Evolutionary conservation across 441 rosid species (phyloP), one percentile per base, ranked within the genome.

Genomic region (Populus hybrid): DNA sequence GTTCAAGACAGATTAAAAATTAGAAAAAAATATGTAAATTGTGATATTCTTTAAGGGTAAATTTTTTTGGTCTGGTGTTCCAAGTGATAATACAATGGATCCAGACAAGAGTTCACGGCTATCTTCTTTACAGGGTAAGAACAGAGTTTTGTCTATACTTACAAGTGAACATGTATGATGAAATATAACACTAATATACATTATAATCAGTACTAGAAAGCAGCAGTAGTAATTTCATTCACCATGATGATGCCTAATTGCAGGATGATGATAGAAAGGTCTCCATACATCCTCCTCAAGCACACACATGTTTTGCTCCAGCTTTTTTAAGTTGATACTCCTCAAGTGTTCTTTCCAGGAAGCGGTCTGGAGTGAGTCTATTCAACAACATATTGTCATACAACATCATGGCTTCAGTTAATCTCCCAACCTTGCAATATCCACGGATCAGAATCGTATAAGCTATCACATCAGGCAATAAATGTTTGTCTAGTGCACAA

Each of bases 391-490:
- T 68, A 68, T 16, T 6, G 36, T 68, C n/a, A 31, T 68, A 68
- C 23, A 68, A 68, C 7, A 68, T 31, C 71, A 72, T 74, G 72
- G 87, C 90, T 79, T 88, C 89, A 14, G 6, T 70, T 8, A 84
- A 73, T 74, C 71, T 88, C 36, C 88, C 86, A 68, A 77, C 83
- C 53, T 87, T 85, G 82, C 91, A 87, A 70, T 40, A 88, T 26
- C 87, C 87, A 78, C 84, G 84, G 50, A 88, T 87, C 59, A 88
- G 72, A 82, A 88, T 85, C 0, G 78, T 20, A 76, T 84, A 84
- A 64, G 86, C 87, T 76, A 88, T 82, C 53, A 85, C 86, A 84
- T 88, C 90, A 59, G 90, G 88, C 78, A 88, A 35, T 68, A 88
- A 20, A 29, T 68, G 36, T 29, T 68, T 29, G 40, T 31, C 42